Evolutionary conservation across 2,329 filamentous ascomycete species (phyloP).

Genomic region (Calonectria pteridis): DNA sequence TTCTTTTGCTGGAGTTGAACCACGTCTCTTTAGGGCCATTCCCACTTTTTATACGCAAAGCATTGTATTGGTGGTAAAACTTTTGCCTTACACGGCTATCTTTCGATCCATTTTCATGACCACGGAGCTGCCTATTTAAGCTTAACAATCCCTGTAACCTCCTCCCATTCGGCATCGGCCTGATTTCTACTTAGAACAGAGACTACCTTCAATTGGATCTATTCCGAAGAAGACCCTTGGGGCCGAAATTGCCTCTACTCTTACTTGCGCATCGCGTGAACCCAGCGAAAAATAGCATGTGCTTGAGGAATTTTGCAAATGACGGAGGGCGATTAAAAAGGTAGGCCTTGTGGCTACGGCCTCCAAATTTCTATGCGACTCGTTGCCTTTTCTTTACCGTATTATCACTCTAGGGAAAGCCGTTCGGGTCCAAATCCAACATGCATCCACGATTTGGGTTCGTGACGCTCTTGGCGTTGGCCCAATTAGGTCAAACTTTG

Average conservation of each 20-base stretch:
- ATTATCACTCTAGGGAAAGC: too few species aligned
- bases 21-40: too few species aligned
- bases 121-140: constrained; percentile 6
- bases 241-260: background rate
- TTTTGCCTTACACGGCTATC: background rate
- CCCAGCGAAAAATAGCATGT: background rate
- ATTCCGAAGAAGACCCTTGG: background rate
- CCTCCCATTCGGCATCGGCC: background rate
- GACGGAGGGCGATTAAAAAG: background rate
- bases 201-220: background rate
- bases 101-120: background rate
- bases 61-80: background rate
- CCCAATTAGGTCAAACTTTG: background rate
- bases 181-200: background rate
- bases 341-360: background rate
- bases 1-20: background rate
- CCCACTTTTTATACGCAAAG: background rate
- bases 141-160: background rate
- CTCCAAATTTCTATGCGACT: background rate
- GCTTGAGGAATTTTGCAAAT: background rate
- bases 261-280: background rate
- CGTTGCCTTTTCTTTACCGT: background rate
- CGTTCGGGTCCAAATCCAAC: background rate
- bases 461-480: background rate
- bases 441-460: background rate